Evolutionary conservation across 345 rosid genomes (phyloP), one percentile per base, ranked within the genome.

Genomic region (Dimocarpus longan): DNA sequence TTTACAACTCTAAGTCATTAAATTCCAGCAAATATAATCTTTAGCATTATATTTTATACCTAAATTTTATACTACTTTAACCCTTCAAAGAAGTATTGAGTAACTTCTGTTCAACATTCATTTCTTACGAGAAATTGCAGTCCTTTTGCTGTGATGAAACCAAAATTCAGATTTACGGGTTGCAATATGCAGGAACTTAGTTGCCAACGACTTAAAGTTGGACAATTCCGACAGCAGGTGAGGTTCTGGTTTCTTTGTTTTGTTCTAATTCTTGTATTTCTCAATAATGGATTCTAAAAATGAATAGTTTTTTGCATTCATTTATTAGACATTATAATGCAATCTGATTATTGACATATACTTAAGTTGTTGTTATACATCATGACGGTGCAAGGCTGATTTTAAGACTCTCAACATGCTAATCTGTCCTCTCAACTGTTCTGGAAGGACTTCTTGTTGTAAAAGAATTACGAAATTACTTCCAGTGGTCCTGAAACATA

Each of bases 151-250:
- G 43, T 52, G 46, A n/a, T 76, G 82, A 78, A 75, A 73, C 73
- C 81, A 28, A 62, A 37, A 43, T 10, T 8, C 12, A 39, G 4
- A 10, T 68, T 75, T 74, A 6, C 71, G 57, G 73, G 80, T 64
- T 71, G 7, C 15, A 19, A 37, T 81, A 60, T 91, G 89, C 92
- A 95, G 97, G 42, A 95, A 90, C 84, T 48, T 93, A 39, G 88
- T 95, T 59, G 95, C 85, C 84, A 93, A 93, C 85, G 89, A 87
- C 86, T 90, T 95, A 78, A 85, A 90, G 37, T 60, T 87, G 48
- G 85, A 67, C 65, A 76, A 72, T 60, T 79, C 87, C 60, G 80
- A 82, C 73, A 83, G 40, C 82, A 84, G 92, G 97, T 94, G 63
- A 76, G 66, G 52, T 65, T 79, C 60, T 73, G 52, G 40, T 32